Evolutionary conservation across 1,284 basidiomycete genomes (phyloP).

Genomic region (Malassezia dermatis): DNA sequence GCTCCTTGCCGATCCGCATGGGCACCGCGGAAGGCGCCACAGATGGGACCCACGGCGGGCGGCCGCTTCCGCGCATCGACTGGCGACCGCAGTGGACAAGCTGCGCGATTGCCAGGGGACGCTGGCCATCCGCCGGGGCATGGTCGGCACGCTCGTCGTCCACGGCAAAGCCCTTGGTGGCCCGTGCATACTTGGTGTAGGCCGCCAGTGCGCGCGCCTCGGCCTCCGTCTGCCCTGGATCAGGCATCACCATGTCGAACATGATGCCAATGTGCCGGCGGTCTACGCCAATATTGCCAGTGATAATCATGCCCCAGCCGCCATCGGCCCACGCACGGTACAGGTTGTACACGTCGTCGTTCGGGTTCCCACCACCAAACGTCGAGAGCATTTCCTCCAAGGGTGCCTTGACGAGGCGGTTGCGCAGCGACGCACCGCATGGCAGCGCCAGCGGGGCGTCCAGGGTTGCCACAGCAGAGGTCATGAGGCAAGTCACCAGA

Average conservation of each 20-base stretch:
- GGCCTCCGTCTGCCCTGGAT: constrained; percentile 29
- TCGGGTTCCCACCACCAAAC: constrained; percentile 33
- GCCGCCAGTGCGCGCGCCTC: constrained; percentile 38
- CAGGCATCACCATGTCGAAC: constrained; percentile 64
- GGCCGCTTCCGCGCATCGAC: constrained; percentile 62
- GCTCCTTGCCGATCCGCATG: constrained; percentile 50
- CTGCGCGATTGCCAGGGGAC: constrained; percentile 57
- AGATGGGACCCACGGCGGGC: constrained; percentile 56
- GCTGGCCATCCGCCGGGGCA: constrained; percentile 6
- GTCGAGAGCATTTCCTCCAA: constrained; percentile 38
- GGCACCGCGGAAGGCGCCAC: constrained; percentile 64
- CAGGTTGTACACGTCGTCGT: constrained; percentile 55
- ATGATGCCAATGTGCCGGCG: constrained; percentile 64
- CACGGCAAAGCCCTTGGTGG: constrained; percentile 26
- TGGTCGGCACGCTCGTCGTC: constrained; percentile 27
- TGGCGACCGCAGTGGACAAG: constrained; percentile 79
- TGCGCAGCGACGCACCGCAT: constrained; percentile 52
- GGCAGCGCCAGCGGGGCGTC: constrained; percentile 53
- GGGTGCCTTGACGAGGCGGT: constrained; percentile 53
- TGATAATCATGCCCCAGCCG: constrained; percentile 78
- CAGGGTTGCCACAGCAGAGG: neutral
- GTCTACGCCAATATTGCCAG: constrained; percentile 74
- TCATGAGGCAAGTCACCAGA: neutral
- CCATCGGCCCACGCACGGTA: constrained; percentile 68
- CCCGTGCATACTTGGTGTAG: constrained; percentile 30